Percentiles rank a stretch among this genome's conserved stretches.
Evolutionary conservation across 352 stramenopile species (phyloP).

Genomic region (Pythium graminicola): DNA sequence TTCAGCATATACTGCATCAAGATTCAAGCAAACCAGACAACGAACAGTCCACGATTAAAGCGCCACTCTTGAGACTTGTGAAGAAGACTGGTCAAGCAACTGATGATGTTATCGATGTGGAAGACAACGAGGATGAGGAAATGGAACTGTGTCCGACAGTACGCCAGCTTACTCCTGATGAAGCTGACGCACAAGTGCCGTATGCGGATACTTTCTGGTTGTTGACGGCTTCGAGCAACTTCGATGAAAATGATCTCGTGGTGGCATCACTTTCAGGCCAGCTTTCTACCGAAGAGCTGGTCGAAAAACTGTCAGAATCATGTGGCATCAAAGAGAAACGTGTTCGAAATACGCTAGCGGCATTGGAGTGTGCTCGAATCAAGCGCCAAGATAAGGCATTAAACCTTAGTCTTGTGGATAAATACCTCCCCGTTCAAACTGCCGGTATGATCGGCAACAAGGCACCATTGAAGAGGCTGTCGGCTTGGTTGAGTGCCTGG

Average conservation of each 20-base stretch:
- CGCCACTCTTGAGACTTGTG: too few species aligned
- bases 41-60: too few species aligned
- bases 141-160: not conserved
- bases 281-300: constrained; percentile 29
- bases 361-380: constrained; percentile 33
- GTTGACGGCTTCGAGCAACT: constrained; percentile 19
- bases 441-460: constrained; percentile 67
- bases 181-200: constrained; percentile 36
- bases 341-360: constrained; percentile 43
- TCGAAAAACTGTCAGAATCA: constrained; percentile 47
- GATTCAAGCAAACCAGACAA: not conserved
- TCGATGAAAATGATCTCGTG: constrained; percentile 2
- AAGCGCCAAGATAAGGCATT: constrained; percentile 42
- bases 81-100: not conserved
- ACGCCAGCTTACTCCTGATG: constrained; percentile 10
- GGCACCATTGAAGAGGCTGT: constrained; percentile 48
- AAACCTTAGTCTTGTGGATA: constrained; percentile 63
- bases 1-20: constrained; percentile 30
- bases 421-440: constrained; percentile 48
- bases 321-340: constrained; percentile 49
- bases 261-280: constrained; percentile 2
- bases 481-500: constrained; percentile 69
- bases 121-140: constrained; percentile 28
- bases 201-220: constrained; percentile 63
- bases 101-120: constrained; percentile 21